A percentile compares a stretch with the other conserved stretches of the same genome.
Evolutionary conservation across 257 asterid species (phyloP).

Genomic region (Ilex asprella): DNA sequence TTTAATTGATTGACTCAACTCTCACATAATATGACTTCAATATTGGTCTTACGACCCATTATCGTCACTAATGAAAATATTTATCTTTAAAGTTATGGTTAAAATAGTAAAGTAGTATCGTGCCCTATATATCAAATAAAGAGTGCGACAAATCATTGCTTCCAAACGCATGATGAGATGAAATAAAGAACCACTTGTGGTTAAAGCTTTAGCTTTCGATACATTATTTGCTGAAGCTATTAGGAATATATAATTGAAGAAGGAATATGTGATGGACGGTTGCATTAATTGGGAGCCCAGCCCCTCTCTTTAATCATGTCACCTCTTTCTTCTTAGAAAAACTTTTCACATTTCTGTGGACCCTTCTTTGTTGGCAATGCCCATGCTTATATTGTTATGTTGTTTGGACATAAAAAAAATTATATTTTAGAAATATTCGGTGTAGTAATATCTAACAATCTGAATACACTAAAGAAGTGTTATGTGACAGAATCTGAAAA

Average conservation of each 20-base stretch:
- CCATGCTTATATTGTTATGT: background rate
- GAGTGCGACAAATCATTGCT: conserved; percentile 12
- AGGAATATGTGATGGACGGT: conserved; percentile 13
- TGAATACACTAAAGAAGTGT: no score
- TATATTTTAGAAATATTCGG: no score
- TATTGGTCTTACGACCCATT: no score
- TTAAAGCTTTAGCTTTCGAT: conserved; percentile 27
- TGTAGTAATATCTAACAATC: no score
- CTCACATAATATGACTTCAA: no score
- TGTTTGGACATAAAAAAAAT: no score
- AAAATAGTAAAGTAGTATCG: conserved; percentile 9
- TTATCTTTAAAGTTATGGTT: no score
- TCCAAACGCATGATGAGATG: conserved; percentile 13
- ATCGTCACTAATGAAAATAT: no score
- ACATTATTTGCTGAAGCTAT: conserved; percentile 14
- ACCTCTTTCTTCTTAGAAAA: conserved; percentile 1
- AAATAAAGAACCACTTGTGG: conserved; percentile 20
- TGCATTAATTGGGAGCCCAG: conserved; percentile 6
- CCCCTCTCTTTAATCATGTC: conserved; percentile 12
- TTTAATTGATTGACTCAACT: no score
- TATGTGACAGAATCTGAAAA: no score
- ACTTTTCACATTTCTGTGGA: conserved; percentile 25
- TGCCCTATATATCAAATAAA: conserved; percentile 4
- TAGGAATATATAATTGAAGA: conserved; percentile 18
- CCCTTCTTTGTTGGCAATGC: conserved; percentile 12